Evolutionary conservation across 805 yeast genomes (phyloP).

Genomic region (Teunomyces tritomae): DNA sequence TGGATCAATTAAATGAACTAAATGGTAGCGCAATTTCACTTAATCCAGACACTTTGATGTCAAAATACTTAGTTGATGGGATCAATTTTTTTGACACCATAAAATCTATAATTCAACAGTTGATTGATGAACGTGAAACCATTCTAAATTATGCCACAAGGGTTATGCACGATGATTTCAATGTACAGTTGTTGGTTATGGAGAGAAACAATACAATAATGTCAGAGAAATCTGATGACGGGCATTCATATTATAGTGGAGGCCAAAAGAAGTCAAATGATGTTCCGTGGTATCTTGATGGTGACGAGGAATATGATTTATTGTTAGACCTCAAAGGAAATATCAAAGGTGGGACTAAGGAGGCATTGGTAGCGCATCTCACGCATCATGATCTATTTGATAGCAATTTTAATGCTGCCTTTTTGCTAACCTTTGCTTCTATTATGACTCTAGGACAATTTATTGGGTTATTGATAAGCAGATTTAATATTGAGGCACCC

Average conservation of each 20-base stretch:
- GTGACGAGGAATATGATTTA: conserved; percentile 58
- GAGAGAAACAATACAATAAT: conserved; percentile 43
- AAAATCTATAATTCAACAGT: conserved; percentile 46
- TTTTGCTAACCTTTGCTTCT: conserved; percentile 73
- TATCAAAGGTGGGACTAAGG: conserved; percentile 79
- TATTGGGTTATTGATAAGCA: conserved; percentile 53
- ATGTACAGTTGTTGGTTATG: conserved; percentile 53
- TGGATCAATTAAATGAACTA: conserved; percentile 42
- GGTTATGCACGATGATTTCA: conserved; percentile 71
- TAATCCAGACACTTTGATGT: conserved; percentile 39
- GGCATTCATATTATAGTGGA: conserved; percentile 26
- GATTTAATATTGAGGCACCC: conserved; percentile 76
- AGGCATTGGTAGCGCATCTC: conserved; percentile 74
- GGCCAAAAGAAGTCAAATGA: conserved; percentile 39
- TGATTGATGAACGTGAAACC: conserved; percentile 69
- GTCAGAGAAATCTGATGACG: conserved; percentile 37
- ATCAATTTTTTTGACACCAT: conserved; percentile 33
- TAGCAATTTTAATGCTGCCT: conserved; percentile 61
- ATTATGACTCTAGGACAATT: conserved; percentile 68
- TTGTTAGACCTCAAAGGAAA: conserved; percentile 65
- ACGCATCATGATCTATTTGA: conserved; percentile 70
- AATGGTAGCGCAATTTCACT: conserved; percentile 34
- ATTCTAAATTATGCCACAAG: conserved; percentile 72
- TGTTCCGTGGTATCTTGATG: conserved; percentile 69
- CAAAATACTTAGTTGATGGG: conserved; percentile 37